Conservation (phyloP, 176 grass and related monocot genomes). For the Paspalum vaginatum region DNA sequence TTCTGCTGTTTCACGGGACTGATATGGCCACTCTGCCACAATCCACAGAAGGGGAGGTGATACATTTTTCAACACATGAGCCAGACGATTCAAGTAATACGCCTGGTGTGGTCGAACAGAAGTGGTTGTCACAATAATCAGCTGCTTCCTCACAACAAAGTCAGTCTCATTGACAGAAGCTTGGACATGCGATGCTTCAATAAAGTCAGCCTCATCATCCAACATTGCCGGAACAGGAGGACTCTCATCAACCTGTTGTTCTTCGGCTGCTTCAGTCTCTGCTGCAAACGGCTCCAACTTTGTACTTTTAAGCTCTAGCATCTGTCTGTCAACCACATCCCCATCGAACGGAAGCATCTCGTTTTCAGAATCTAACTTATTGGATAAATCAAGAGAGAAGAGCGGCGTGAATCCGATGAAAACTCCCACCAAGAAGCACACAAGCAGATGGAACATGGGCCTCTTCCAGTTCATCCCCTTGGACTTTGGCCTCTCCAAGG, state of each 20-base stretch:
- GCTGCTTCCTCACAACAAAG: constrained; percentile 68
- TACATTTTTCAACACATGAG: constrained; percentile 71
- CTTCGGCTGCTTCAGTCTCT: constrained; percentile 41
- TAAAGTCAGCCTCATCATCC: constrained; percentile 58
- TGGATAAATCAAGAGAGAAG: constrained; percentile 72
- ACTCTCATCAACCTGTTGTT: constrained; percentile 40
- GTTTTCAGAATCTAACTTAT: constrained; percentile 53
- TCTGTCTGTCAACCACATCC: constrained; percentile 43
- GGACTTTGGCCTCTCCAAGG: constrained; percentile 64
- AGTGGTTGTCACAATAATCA: constrained; percentile 87
- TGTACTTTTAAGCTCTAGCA: constrained; percentile 35
- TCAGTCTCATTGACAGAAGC: constrained; percentile 41
- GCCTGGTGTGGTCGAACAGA: constrained; percentile 83
- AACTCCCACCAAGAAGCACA: constrained; percentile 73
- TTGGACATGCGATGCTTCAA: constrained; percentile 33
- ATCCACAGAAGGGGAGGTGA: constrained; percentile 82
- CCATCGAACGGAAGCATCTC: constrained; percentile 50
- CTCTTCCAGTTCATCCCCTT: constrained; percentile 75
- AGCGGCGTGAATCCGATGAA: constrained; percentile 82
- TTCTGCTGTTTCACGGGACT: constrained; percentile 80
- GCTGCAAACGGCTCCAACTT: constrained; percentile 41
- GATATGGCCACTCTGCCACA: constrained; percentile 75
- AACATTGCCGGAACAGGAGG: constrained; percentile 51
- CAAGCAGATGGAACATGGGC: constrained; percentile 50
- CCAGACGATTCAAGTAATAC: constrained; percentile 82